Evolutionary conservation across 768 basidiomycete genomes (phyloP).

Genomic region (Harrya chromipes): DNA sequence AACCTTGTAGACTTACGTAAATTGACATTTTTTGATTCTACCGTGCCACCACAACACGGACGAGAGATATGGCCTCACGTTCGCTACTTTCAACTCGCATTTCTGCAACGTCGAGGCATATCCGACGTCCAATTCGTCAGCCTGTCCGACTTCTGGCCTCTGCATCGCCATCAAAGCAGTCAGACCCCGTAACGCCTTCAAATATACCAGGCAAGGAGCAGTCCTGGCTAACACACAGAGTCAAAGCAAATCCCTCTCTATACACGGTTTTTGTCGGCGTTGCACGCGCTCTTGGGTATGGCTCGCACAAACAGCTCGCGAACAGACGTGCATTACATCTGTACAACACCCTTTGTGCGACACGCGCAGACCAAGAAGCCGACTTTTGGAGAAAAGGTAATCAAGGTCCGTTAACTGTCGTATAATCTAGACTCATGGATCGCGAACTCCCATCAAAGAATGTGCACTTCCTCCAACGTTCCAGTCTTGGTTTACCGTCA

Average conservation of each 20-base stretch:
- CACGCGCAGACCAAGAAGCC: conserved; percentile 54
- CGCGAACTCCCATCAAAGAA: conserved; percentile 40
- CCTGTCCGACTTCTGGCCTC: conserved; percentile 14
- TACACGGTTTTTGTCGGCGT: conserved; percentile 45
- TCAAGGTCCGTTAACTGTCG: conserved; percentile 7
- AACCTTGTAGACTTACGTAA: no score
- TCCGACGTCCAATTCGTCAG: conserved; percentile 7
- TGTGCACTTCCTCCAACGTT: conserved; percentile 89
- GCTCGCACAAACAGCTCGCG: conserved; percentile 57
- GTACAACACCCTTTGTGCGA: conserved; percentile 56
- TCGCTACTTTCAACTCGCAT: conserved; percentile 11
- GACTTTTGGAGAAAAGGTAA: conserved; percentile 66
- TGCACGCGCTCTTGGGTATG: conserved; percentile 55
- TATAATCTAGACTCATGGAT: background rate
- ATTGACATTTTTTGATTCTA: no score
- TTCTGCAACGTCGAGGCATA: conserved; percentile 1
- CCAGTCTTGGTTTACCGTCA: conserved; percentile 95
- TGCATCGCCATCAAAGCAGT: conserved; percentile 2
- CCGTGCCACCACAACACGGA: no score
- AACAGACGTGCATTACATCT: conserved; percentile 55
- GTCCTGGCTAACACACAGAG: conserved; percentile 55
- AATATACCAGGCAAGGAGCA: conserved; percentile 22
- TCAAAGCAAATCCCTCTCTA: conserved; percentile 48
- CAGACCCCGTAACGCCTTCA: conserved; percentile 3
- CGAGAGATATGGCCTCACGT: conserved; percentile 20